Base-by-base conservation (phyloP, 1,139 yeast genomes). In the Debaryomyces sp. region DNA sequence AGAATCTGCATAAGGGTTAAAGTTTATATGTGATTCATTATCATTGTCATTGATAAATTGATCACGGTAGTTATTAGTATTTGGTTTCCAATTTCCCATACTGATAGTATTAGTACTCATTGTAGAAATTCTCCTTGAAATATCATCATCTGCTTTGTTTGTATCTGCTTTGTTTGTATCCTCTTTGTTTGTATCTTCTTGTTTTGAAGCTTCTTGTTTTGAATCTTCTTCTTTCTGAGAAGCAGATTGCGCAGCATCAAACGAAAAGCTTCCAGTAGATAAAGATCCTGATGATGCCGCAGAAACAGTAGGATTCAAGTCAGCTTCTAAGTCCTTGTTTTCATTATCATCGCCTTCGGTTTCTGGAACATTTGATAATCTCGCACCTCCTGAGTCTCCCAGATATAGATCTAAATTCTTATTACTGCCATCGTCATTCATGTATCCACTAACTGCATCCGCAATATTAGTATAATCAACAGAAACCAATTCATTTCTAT, bases 61-160 rank as follows among this genome's bases (percentile, higher is more conserved):
- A 52, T 78, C 83, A 45, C 85, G 68, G 60, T 63, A 79, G 45
- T 67, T 70, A 40, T 68, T 72, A 9, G 84, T 78, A 52, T 78
- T 74, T 4, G 84, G 84, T 50, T 73, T 71, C 84, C 84, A 80
- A 17, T 67, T 67, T 2, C 84, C 84, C 70, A 80, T 69, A 50
- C 70, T 76, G 57, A 78, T 61, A 29, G 81, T 67, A 34, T 60
- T 64, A 3, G 69, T 66, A 50, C 77, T 72, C 64, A 67, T 63
- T 4, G 76, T 68, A 1, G 79, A 73, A 10, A 58, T 67, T 50
- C 77, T 58, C 52, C 78, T 62, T 6, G 61, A 42, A 22, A 54
- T 46, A 21, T 54, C 50, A 5, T 62, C 63, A 4, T 67, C 64
- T 17, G 40, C 45, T 22, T 21, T 12, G 12, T 23, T n/a, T n/a